A percentile compares a stretch with the other conserved stretches of the same genome.
phyloP scores from a whole-genome alignment of 257 asterid genomes.

The Paulownia fortunei region DNA sequence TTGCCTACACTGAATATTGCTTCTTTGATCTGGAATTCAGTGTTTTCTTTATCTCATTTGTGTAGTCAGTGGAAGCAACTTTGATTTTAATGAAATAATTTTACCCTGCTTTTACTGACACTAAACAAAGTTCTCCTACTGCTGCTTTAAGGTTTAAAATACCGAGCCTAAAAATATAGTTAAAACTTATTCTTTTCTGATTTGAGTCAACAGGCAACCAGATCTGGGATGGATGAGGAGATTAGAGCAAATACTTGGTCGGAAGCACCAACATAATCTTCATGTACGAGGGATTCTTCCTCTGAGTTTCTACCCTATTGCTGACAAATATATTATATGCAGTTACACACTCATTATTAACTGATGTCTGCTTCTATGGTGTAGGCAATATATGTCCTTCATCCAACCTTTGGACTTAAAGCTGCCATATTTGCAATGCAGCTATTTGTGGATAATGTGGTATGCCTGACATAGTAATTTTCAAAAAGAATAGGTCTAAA shows the following conservation, averaged over 20 bases:
- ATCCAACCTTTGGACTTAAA: conserved; percentile 93
- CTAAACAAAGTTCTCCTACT: not conserved
- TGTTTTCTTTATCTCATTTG: not conserved
- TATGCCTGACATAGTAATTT: conserved; percentile 35
- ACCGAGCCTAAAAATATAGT: not conserved
- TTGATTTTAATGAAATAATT: not conserved
- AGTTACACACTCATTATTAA: not conserved
- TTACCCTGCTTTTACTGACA: not conserved
- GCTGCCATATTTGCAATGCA: conserved; percentile 83
- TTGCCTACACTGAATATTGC: not conserved
- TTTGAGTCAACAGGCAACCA: conserved; percentile 90
- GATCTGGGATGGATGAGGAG: conserved; percentile 96
- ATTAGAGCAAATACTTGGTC: conserved; percentile 93
- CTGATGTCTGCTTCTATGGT: conserved; percentile 24
- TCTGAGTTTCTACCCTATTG: not conserved
- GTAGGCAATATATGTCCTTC: conserved; percentile 93
- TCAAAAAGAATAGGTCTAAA: not conserved
- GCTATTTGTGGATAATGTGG: conserved; percentile 80
- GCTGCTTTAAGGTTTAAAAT: not conserved
- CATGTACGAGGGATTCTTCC: conserved; percentile 59
- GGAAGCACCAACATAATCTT: conserved; percentile 94
- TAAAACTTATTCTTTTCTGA: conserved; percentile 6
- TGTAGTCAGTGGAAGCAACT: not conserved
- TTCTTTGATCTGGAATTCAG: not conserved
- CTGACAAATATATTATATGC: no score